Base-by-base conservation (phyloP, 1,139 yeast genomes). In the Hansenula sp. region DNA sequence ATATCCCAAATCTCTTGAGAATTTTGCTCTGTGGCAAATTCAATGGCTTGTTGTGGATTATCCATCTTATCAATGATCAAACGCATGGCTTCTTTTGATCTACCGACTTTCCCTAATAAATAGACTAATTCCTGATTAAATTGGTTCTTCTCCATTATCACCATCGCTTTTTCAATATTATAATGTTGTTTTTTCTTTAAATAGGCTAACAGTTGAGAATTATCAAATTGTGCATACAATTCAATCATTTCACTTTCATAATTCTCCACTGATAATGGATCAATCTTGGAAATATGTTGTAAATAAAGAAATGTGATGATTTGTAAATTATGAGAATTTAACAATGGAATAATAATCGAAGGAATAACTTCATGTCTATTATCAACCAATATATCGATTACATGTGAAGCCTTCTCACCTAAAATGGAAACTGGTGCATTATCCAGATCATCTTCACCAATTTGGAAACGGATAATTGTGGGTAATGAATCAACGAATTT, bases 101-200 rank as follows among this genome's bases (percentile, higher is more conserved):
- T 87, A 1, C 99, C 99, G 28, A 87, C 82, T 55, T 81, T 81
- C 8, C 96, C 96, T 50, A 89, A 73, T 32, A 93, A 65, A 55
- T 81, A 90, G 0, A 93, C 96, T 41, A 89, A 70, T 58, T 91
- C 98, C 40, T 84, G 80, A 30, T 72, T 74, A 40, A 68, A 65
- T 15, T 72, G 72, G 37, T 73, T 70, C 11, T 62, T 47, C 47
- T 81, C 81, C 55, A 96, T 88, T 0, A 84, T 62, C 10, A 66
- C 62, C 17, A 89, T 78, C 0, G 96, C 96, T 30, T 61, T 57
- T 41, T 81, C 87, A 36, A 89, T 76, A 50, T 86, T 78, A 63
- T 90, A 93, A 48, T 81, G 58, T 18, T 59, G 55, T 43, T 69
- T 66, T 42, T 65, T 66, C 47, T 71, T 73, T 47, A 85, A 67